Evolutionary conservation across 2,329 filamentous ascomycete genomes (phyloP), one percentile per base, ranked within the genome.

Genomic region (Beauveria sp.): DNA sequence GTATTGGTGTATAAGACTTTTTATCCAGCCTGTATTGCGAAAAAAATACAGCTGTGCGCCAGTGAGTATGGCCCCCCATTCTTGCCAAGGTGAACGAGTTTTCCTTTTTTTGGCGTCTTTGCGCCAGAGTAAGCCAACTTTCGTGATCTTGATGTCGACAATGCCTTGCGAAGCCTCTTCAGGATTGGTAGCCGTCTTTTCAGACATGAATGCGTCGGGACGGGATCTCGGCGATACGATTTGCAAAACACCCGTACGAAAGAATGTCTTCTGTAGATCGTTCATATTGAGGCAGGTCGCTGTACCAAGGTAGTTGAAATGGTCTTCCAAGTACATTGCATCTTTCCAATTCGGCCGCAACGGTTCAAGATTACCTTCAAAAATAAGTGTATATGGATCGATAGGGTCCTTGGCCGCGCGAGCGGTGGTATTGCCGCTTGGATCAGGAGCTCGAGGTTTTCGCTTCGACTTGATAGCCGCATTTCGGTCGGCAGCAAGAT

Each of bases 31-130:
- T 5, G 91, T 89, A 71, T 97, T 97, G 62, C 91, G 88, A 77
- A 97, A 99, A 73, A 99, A 91, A 73, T 97, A 99, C 8, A 99
- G 83, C 70, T 97, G 93, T 6, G 94, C 96, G n/a, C 93, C 91
- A 0, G 94, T 99, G 34, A 99, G 81, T 62, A 99, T 89, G 26
- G 92, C 94, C 57, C 94, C 94, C 94, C 94, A 99, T 80, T 99
- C 94, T 71, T 97, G 93, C 94, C 94, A 99, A 1, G 94, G 93
- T 12, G 93, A 97, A 48, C 93, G 84, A 0, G 92, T 89, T 74
- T 96, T 96, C 76, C 94, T 93, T 76, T 93, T 96, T 76, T 96
- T 97, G 1, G 83, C 78, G 65, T 96, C 92, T 71, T 99, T 99
- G 50, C 94, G 86, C 94, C 94, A 99, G 37, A 99, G 73, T 2